Base-by-base conservation (phyloP, 495 filamentous ascomycete species). In the Haplographium delicatum region DNA sequence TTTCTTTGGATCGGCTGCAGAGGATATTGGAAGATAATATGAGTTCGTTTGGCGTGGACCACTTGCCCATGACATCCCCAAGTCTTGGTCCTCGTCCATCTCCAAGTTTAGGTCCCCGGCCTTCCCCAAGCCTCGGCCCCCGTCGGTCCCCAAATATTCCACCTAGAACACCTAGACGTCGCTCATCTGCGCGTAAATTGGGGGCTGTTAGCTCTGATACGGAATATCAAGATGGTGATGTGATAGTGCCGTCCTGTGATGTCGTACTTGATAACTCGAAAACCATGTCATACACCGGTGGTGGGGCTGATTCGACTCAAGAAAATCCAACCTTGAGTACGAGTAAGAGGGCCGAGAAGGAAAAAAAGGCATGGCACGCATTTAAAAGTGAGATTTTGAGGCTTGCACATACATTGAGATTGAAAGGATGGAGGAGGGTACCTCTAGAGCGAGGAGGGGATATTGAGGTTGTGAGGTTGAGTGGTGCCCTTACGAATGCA, bases 331-430 rank as follows among this genome's bases (percentile, higher is more conserved):
- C 69, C 24, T 57, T 63, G 31, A 67, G 59, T 47, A 43, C 54
- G 35, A 47, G 53, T 27, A 67, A 70, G 56, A 64, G 65, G 40
- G 73, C 74, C 16, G 70, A 71, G 43, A 86, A 84, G 56, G 88
- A 91, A 50, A 74, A 72, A 42, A 83, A 85, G 56, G 81, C 79
- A 1, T 95, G 91, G 91, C 37, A 72, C 9, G 62, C 62, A 5
- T 99, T 99, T 72, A 97, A 96, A 64, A 79, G 74, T 40, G 91
- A 97, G 66, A 93, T 96, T 47, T 72, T 97, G 52, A 85, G 87
- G 34, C 68, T 97, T 40, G 74, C 88, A 2, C 94, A 97, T 68
- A 99, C 93, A 0, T 72, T 99, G 44, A 78, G 79, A 43, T 76
- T 96, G 30, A 91, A 89, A 65, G 84, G 91, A 4, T 99, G 93